A percentile compares a stretch with the other conserved stretches of the same genome.
phyloP scores from a whole-genome alignment of 495 filamentous ascomycete species.

The Margaritispora aquatica region DNA sequence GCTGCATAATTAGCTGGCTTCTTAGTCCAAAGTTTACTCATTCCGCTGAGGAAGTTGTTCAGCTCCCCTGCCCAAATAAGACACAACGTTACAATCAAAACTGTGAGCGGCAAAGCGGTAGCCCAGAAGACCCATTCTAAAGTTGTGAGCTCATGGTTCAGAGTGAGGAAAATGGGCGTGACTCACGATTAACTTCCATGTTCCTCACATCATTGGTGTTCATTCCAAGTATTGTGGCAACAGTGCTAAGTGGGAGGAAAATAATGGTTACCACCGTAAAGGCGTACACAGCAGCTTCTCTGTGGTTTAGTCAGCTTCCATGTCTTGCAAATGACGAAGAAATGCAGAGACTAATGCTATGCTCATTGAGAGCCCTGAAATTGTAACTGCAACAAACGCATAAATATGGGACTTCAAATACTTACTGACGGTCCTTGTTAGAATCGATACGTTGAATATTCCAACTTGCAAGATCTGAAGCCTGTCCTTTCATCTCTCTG shows the following conservation, averaged over 20 bases:
- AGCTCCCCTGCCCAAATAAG: slow-evolving; percentile 31
- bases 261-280: slow-evolving; percentile 28
- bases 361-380: no score
- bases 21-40: slow-evolving; percentile 9
- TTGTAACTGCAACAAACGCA: no score
- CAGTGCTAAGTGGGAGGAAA: slow-evolving; percentile 31
- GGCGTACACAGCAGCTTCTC: slow-evolving; percentile 43
- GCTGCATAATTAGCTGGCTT: background rate
- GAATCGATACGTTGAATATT: slow-evolving; percentile 29
- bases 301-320: no score
- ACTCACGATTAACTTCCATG: slow-evolving; percentile 32
- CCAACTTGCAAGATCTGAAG: slow-evolving; percentile 19
- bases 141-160: background rate
- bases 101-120: slow-evolving; percentile 37
- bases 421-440: slow-evolving; percentile 37
- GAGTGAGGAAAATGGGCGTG: background rate
- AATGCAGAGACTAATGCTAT: no score
- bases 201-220: slow-evolving; percentile 43
- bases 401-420: no score
- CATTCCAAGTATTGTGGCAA: slow-evolving; percentile 38
- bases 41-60: slow-evolving; percentile 19
- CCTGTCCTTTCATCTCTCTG: slow-evolving; percentile 19
- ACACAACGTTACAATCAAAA: slow-evolving; percentile 31
- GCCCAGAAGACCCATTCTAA: slow-evolving; percentile 43
- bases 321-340: no score